Conservation (phyloP, 1,139 yeast genomes). For the Sugiyamaella grinbergsii region DNA sequence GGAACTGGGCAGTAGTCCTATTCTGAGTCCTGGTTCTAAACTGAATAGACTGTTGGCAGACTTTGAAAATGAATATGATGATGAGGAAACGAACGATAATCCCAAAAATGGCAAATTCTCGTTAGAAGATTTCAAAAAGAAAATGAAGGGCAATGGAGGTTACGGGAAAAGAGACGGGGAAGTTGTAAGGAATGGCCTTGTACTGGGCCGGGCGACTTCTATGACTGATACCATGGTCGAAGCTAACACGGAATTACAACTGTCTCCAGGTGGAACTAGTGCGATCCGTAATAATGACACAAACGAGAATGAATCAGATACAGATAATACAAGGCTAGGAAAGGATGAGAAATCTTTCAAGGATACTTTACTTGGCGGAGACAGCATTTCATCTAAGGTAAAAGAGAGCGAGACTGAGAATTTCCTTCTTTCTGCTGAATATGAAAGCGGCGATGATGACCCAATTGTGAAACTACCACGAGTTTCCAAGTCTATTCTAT, state of each 20-base stretch:
- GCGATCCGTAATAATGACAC: too few species aligned
- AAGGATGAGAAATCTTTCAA: too few species aligned
- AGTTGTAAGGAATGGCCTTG: not conserved
- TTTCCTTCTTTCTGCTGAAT: too few species aligned
- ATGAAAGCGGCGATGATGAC: constrained; percentile 7
- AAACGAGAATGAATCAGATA: too few species aligned
- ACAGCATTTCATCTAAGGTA: too few species aligned
- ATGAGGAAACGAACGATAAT: too few species aligned
- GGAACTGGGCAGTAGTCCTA: constrained; percentile 2
- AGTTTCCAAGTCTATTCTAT: constrained; percentile 1
- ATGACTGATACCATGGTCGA: not conserved
- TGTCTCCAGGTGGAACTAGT: not conserved
- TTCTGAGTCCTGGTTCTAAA: constrained; percentile 11
- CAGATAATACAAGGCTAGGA: too few species aligned
- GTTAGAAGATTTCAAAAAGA: constrained; percentile 13
- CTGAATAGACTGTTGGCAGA: constrained; percentile 11
- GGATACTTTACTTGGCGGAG: too few species aligned
- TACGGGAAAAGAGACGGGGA: constrained; percentile 2
- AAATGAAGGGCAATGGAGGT: not conserved
- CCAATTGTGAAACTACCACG: not conserved
- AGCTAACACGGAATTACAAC: too few species aligned
- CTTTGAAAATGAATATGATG: constrained; percentile 13
- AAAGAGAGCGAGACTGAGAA: too few species aligned
- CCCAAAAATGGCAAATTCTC: constrained; percentile 1
- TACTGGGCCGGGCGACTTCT: not conserved